Conservation (phyloP, 257 asterid genomes). For the Solanum pinnatisectum region DNA sequence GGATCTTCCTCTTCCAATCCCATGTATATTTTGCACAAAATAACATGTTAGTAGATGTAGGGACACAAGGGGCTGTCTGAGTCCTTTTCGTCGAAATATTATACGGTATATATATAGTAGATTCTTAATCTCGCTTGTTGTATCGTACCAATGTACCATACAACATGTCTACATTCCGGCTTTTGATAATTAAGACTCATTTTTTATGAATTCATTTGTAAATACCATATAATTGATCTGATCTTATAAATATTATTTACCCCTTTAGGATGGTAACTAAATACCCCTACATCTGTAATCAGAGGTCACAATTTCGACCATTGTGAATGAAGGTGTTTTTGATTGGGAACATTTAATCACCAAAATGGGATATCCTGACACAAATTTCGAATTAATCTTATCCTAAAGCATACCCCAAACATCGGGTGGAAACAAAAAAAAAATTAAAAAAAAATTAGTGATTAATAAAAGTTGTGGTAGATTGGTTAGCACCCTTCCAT, state of each 20-base stretch:
- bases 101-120: neutral
- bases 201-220: neutral
- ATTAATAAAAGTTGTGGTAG: neutral
- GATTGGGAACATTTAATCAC: neutral
- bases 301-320: too few relatives aligned
- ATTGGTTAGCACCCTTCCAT: neutral
- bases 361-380: neutral
- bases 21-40: conserved; percentile 13
- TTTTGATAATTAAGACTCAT: neutral
- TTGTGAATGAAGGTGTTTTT: too few relatives aligned
- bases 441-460: neutral
- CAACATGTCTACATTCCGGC: neutral
- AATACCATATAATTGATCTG: neutral
- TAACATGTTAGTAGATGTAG: neutral
- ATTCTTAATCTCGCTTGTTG: neutral
- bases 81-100: neutral
- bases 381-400: too few relatives aligned
- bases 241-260: neutral
- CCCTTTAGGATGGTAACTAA: too few relatives aligned
- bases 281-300: too few relatives aligned
- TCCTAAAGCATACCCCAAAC: too few relatives aligned
- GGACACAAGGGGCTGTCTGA: neutral
- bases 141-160: neutral
- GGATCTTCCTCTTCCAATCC: conserved; percentile 82
- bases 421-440: too few relatives aligned